Percentiles rank a stretch among this genome's conserved stretches.
Evolutionary conservation across 2,329 filamentous ascomycete species (phyloP).

Genomic region (Botryotinia convoluta): DNA sequence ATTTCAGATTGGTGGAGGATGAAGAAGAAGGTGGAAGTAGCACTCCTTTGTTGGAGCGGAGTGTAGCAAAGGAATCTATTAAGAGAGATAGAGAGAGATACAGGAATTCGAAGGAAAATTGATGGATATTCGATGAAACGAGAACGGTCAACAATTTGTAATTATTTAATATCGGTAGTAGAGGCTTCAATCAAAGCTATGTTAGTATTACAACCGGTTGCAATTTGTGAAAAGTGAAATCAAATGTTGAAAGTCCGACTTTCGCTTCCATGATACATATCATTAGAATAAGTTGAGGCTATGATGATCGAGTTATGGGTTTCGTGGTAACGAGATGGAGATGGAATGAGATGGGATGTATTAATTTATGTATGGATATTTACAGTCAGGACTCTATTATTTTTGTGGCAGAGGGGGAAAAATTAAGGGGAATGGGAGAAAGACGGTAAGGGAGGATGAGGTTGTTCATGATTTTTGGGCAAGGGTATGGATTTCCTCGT

Average conservation of each 20-base stretch:
- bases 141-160: background rate
- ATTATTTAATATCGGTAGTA: background rate
- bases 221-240: background rate
- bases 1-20: conserved; percentile 27
- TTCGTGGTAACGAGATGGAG: no score
- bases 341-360: no score
- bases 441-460: no score
- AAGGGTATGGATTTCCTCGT: no score
- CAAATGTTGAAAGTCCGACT: background rate
- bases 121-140: background rate
- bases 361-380: no score
- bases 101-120: conserved; percentile 5
- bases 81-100: conserved; percentile 32
- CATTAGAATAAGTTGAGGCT: no score
- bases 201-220: background rate
- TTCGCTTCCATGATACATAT: background rate
- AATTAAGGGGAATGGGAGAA: no score
- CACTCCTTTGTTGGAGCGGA: conserved; percentile 30
- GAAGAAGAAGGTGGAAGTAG: conserved; percentile 23
- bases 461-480: background rate
- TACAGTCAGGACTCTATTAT: background rate
- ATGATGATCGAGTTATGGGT: no score
- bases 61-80: conserved; percentile 32
- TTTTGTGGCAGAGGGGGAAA: background rate
- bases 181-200: background rate